Base-by-base conservation (phyloP, 495 filamentous ascomycete species). In the Penicillium fimorum region DNA sequence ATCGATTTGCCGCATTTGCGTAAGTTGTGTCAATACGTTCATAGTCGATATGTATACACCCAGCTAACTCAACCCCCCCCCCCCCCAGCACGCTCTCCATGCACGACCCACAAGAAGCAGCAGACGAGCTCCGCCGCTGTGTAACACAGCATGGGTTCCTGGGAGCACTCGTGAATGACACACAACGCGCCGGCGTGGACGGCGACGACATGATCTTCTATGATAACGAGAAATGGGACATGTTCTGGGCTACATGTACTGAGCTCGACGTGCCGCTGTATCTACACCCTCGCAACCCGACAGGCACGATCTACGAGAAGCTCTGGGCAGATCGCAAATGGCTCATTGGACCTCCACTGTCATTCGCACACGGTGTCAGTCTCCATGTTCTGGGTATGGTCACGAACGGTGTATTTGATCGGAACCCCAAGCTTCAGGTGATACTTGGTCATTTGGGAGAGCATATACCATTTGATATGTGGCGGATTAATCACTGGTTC, bases 401-500 rank as follows among this genome's bases (percentile, higher is more conserved):
- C 6, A 79, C 76, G 0, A 78, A 77, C 57, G 81, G 81, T 5
- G 78, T 82, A 11, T 75, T 78, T 47, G 78, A 77, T 58, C 70
- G 76, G 3, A 65, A 73, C 49, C 80, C 85, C 0, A 73, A 73
- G 24, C 66, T 87, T 33, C 84, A 87, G 61, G 70, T 88, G 29
- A 79, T 88, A 50, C 66, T 88, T n/a, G 84, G 85, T 3, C 86
- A 89, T 63, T 72, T 86, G 61, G 86, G 86, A 8, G 84, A 89
- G 68, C 76, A 81, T 55, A 68, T 87, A 17, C 85, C 85, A 1
- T 87, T 85, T 58, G 82, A 86, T 65, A 70, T 88, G 55, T 82
- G 81, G 66, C 76, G 85, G 11, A 82, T 84, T 40, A 69, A 78
- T 45, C 83, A 86, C 67, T 86, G 83, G 83, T 77, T 78, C 22